These are phyloP conservation scores for Canna indica DNA, from an alignment of 176 grass and related monocot genomes.

Conservation along the genomic window DNA sequence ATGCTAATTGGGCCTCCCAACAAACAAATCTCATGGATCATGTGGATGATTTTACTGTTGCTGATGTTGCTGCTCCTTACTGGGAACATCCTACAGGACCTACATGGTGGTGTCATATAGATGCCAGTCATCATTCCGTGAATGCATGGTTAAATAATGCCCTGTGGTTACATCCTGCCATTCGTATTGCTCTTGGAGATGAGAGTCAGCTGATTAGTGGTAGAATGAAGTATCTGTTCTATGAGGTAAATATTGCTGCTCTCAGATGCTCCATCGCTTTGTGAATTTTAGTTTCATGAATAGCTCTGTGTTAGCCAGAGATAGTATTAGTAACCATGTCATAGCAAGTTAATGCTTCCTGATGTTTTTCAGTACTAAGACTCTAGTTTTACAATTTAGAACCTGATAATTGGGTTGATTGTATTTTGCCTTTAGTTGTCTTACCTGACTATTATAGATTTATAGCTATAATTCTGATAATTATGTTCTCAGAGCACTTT, in stretches of 20 bases:
- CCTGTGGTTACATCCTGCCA: too few species aligned
- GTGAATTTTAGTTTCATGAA: not conserved
- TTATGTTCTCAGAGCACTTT: not conserved
- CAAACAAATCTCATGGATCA: constrained; percentile 17
- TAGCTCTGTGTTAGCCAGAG: not conserved
- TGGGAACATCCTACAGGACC: constrained; percentile 38
- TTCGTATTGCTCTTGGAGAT: constrained; percentile 39
- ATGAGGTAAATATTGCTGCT: constrained; percentile 25
- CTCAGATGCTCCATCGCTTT: not conserved
- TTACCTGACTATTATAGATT: too few species aligned
- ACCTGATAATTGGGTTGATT: too few species aligned
- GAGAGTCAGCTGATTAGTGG: constrained; percentile 47
- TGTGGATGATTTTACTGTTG: constrained; percentile 31
- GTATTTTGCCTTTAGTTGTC: too few species aligned
- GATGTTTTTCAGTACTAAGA: too few species aligned
- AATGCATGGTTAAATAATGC: constrained; percentile 34
- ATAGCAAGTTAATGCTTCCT: too few species aligned
- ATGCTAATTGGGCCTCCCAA: constrained; percentile 26
- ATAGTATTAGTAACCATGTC: too few species aligned
- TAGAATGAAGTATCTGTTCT: constrained; percentile 56
- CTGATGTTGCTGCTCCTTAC: constrained; percentile 40
- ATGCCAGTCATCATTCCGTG: constrained; percentile 28
- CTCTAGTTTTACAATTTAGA: not conserved
- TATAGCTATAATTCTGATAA: too few species aligned
- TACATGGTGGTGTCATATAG: constrained; percentile 57